Percentiles rank a stretch among this genome's conserved stretches.
Evolutionary conservation across 148 eudicot species (phyloP).

Genomic region (Rhododendron ferrugineum): DNA sequence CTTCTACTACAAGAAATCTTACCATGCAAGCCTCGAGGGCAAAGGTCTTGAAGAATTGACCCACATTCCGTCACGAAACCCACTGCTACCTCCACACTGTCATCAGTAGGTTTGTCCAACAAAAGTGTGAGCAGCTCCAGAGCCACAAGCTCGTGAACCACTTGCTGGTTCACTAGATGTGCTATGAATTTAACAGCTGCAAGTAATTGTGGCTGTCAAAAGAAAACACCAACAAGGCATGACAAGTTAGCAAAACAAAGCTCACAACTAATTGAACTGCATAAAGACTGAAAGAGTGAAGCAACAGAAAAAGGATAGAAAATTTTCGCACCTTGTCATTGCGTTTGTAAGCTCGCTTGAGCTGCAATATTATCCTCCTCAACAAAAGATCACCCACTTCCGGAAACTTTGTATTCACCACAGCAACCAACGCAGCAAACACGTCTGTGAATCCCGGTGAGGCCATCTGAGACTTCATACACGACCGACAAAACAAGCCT

Average conservation of each 20-base stretch:
- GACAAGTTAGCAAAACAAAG: neutral
- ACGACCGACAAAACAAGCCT: slow-evolving; percentile 81
- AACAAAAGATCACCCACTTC: slow-evolving; percentile 77
- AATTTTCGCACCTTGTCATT: slow-evolving; percentile 62
- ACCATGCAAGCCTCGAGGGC: slow-evolving; percentile 82
- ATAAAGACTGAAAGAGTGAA: neutral
- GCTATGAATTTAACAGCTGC: slow-evolving; percentile 93
- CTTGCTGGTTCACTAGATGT: slow-evolving; percentile 90
- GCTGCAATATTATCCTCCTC: slow-evolving; percentile 72
- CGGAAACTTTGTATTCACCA: slow-evolving; percentile 84
- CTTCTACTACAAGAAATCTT: slow-evolving; percentile 19
- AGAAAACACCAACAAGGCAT: neutral
- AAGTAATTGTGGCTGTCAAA: slow-evolving; percentile 66
- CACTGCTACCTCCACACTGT: slow-evolving; percentile 94
- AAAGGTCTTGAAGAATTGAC: slow-evolving; percentile 77
- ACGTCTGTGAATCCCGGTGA: slow-evolving; percentile 88
- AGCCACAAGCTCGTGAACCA: slow-evolving; percentile 86
- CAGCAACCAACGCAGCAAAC: slow-evolving; percentile 82
- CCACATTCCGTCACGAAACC: slow-evolving; percentile 94
- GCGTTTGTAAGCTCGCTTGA: slow-evolving; percentile 76
- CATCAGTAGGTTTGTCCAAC: slow-evolving; percentile 84
- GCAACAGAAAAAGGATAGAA: neutral
- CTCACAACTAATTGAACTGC: neutral
- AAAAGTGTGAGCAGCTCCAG: slow-evolving; percentile 72
- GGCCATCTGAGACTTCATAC: slow-evolving; percentile 94